phyloP scores from a whole-genome alignment of 1,284 basidiomycete genomes.

The Cutaneotrichosporon curvatum region DNA sequence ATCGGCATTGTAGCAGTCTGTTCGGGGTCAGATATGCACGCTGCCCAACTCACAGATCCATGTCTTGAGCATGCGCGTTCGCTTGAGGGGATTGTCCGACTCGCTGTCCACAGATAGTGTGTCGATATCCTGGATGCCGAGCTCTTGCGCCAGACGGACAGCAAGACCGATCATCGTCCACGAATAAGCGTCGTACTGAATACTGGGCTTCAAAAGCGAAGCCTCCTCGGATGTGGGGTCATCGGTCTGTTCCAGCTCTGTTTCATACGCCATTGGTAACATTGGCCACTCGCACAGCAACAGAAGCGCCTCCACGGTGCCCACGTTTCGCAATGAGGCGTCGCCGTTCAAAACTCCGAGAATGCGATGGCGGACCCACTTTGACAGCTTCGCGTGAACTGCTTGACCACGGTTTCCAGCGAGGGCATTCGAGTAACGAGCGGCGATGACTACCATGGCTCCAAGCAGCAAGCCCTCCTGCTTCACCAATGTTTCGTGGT shows the following conservation, averaged over 20 bases:
- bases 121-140: constrained; percentile 12
- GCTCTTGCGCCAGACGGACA: constrained; percentile 12
- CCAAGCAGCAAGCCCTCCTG: constrained; percentile 10
- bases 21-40: background rate
- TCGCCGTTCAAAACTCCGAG: constrained; percentile 11
- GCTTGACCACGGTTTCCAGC: background rate
- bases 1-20: constrained; percentile 15
- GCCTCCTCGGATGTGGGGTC: constrained; percentile 5
- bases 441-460: constrained; percentile 9
- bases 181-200: constrained; percentile 11
- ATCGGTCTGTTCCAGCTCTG: background rate
- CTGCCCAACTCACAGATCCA: constrained; percentile 9
- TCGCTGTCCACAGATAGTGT: background rate
- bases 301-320: constrained; percentile 12
- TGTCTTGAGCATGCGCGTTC: constrained; percentile 9
- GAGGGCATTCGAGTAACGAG: constrained; percentile 8
- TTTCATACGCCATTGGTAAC: constrained; percentile 2
- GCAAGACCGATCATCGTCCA: constrained; percentile 13
- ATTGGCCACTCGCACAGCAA: constrained; percentile 15
- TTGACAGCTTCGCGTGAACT: constrained; percentile 3
- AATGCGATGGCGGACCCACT: constrained; percentile 9
- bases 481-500: constrained; percentile 9
- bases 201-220: constrained; percentile 4
- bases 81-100: background rate
- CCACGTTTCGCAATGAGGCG: constrained; percentile 2